phyloP scores from a whole-genome alignment of 1,139 yeast genomes.

The Cylindricascospora bacillispora region DNA sequence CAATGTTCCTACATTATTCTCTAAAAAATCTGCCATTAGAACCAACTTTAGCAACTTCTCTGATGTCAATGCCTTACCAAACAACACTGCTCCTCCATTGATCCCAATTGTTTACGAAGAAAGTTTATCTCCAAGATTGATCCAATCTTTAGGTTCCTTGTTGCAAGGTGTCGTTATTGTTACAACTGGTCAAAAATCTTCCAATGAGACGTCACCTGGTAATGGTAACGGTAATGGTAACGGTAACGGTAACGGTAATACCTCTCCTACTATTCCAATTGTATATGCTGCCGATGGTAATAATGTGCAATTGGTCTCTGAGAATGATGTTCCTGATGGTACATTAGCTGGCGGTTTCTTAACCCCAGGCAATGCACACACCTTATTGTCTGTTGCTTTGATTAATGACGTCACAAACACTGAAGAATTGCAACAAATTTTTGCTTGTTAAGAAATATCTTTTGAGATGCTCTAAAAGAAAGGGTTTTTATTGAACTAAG shows the following conservation, averaged over 20 bases:
- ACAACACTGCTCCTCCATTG: slow-evolving; percentile 5
- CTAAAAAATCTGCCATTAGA: slow-evolving; percentile 13
- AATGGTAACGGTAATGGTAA: no score
- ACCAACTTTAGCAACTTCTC: slow-evolving; percentile 12
- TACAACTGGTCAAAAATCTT: slow-evolving; percentile 9
- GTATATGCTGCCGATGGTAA: slow-evolving; percentile 12
- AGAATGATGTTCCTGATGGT: slow-evolving; percentile 12
- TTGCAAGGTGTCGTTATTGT: slow-evolving; percentile 18
- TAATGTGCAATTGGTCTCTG: slow-evolving; percentile 7
- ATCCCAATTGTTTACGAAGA: slow-evolving; percentile 20
- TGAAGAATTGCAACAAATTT: slow-evolving; percentile 6
- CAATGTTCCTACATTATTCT: slow-evolving; percentile 11
- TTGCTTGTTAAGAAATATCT: slow-evolving; percentile 9
- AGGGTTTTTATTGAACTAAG: neutral
- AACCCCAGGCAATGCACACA: slow-evolving; percentile 21
- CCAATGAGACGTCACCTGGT: slow-evolving; percentile 7
- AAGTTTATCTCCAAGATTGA: slow-evolving; percentile 8
- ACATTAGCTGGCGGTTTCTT: slow-evolving; percentile 22
- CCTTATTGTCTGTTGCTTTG: slow-evolving; percentile 18
- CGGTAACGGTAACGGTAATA: no score
- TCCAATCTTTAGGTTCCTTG: slow-evolving; percentile 8
- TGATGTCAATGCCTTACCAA: slow-evolving; percentile 1
- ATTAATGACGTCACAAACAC: slow-evolving; percentile 14
- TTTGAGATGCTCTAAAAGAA: no score
- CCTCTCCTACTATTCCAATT: slow-evolving; percentile 7